phyloP scores from a whole-genome alignment of 2,329 filamentous ascomycete genomes.

The Colletotrichum truncatum region DNA sequence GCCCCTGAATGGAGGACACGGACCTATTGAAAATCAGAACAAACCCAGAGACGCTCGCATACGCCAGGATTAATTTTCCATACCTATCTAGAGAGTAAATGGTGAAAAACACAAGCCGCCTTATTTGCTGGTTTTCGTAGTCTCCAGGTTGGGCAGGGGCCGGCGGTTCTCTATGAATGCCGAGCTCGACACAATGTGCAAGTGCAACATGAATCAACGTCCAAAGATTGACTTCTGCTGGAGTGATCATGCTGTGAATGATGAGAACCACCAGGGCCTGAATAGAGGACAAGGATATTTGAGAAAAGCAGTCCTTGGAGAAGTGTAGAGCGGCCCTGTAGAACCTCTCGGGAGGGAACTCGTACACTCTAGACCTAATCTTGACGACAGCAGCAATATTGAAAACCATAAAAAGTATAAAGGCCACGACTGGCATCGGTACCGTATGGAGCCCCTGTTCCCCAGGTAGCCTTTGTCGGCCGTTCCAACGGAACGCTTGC shows the following conservation, averaged over 20 bases:
- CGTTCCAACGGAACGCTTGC: constrained; percentile 35
- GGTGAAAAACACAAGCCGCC: constrained; percentile 43
- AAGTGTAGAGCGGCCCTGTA: constrained; percentile 42
- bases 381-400: constrained; percentile 44
- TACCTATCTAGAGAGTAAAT: constrained; percentile 46
- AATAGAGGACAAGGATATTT: constrained; percentile 42
- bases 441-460: constrained; percentile 1
- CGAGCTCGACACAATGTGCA: constrained; percentile 47
- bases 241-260: constrained; percentile 43
- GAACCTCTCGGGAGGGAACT: constrained; percentile 43
- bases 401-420: constrained; percentile 46
- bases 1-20: constrained; percentile 47
- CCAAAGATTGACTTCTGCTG: constrained; percentile 45
- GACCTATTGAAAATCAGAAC: constrained; percentile 34
- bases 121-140: constrained; percentile 24
- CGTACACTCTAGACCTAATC: constrained; percentile 42
- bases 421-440: constrained; percentile 37
- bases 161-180: constrained; percentile 44
- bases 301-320: constrained; percentile 42
- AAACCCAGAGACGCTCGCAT: neutral
- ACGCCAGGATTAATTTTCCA: neutral
- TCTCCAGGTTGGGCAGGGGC: constrained; percentile 2
- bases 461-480: constrained; percentile 14
- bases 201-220: constrained; percentile 45
- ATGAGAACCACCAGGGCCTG: constrained; percentile 42